Base-by-base conservation (phyloP, 108 stramenopile species). In the Skeletonema marinoi region DNA sequence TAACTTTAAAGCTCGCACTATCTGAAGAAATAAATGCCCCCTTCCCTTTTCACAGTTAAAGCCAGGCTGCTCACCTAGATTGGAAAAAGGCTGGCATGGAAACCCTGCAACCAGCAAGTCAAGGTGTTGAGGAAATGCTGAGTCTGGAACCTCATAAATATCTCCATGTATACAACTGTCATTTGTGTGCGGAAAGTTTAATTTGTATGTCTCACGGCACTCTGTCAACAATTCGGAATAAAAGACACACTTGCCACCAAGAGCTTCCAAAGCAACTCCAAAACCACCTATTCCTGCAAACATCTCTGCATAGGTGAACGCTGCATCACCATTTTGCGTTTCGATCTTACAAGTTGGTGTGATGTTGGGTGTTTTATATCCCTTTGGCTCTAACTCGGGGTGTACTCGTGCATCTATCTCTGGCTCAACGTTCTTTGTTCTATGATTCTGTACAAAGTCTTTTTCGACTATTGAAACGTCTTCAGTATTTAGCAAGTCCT, bases 251-350 rank as follows among this genome's bases (percentile, higher is more conserved):
- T 69, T 60, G 30, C 94, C 94, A 48, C 94, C 94, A 12, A 95
- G 83, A 9, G 85, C 83, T 66, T 92, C 86, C 65, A 95, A 76
- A 0, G 90, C 94, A 39, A 95, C 86, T 8, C 92, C 92, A 72
- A 95, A 95, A 2, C 94, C 94, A 61, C 94, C 94, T 51, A 95
- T 88, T 14, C 94, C 91, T 14, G 84, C 84, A 83, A 93, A 93
- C 59, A 93, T 51, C 82, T 95, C 94, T 11, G 77, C 83, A 67
- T 90, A 95, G 3, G 90, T 89, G 50, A 95, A 95, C 7, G 50
- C 25, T 38, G 80, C 14, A 32, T 66, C 64, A 56, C 35, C 60
- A 19, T 50, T 12, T 13, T 14, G 14, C 25, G 48, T 66, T 46
- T 32, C 11, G 42, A 64, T 65, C 41, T 65, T 13, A 6, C 68